Percentiles rank a stretch among this genome's conserved stretches.
Conservation (phyloP, 352 stramenopile genomes). For the Phytophthora vignae region DNA sequence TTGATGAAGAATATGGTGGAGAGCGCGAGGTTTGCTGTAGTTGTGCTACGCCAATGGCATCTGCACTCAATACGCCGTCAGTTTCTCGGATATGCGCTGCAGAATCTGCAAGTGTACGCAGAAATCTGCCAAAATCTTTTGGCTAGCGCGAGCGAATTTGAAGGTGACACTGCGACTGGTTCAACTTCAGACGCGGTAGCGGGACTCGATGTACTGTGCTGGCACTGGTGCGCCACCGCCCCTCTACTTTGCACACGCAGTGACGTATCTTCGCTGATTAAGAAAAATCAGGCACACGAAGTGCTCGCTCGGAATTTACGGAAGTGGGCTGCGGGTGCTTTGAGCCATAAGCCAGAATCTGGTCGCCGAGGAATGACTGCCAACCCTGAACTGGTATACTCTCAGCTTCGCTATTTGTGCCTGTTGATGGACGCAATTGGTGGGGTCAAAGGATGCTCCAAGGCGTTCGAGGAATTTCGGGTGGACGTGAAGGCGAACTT, state of each 20-base stretch:
- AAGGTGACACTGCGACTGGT: neutral
- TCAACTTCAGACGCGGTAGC: conserved; percentile 2
- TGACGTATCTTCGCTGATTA: conserved; percentile 31
- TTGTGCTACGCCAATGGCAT: conserved; percentile 35
- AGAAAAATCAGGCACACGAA: conserved; percentile 28
- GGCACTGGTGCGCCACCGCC: conserved; percentile 66
- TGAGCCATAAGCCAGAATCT: conserved; percentile 4
- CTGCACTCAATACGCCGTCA: conserved; percentile 29
- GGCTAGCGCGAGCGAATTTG: conserved; percentile 4
- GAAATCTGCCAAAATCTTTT: conserved; percentile 21
- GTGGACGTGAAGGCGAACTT: conserved; percentile 28
- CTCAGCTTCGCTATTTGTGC: conserved; percentile 49
- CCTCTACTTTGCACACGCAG: conserved; percentile 63
- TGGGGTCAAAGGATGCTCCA: conserved; percentile 26
- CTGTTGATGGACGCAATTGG: conserved; percentile 41
- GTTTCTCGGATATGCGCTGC: conserved; percentile 36
- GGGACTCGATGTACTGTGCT: conserved; percentile 49
- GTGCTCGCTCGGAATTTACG: conserved; percentile 15
- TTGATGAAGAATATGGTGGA: conserved; percentile 24
- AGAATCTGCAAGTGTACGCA: conserved; percentile 41
- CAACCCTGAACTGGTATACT: conserved; percentile 36
- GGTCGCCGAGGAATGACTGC: neutral
- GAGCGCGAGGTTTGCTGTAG: conserved; percentile 24
- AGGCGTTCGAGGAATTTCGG: conserved; percentile 21
- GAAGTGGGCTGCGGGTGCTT: conserved; percentile 1